Base-by-base conservation (phyloP, 208 protist genomes). In the Angomonas ambiguus region DNA sequence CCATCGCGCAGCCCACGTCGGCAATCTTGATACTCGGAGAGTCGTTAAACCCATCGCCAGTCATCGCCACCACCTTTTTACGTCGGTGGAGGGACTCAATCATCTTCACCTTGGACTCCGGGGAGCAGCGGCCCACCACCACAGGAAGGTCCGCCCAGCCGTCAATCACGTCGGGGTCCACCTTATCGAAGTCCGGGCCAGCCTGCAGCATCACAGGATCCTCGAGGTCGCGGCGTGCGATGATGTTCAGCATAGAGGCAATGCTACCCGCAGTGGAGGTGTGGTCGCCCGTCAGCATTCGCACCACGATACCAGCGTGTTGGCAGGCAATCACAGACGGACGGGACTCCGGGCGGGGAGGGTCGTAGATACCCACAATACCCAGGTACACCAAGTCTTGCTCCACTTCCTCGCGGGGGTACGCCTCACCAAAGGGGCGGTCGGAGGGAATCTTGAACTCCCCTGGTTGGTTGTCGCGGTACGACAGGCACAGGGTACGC, bases 41-140 rank as follows among this genome's bases (percentile, higher is more conserved):
- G 84, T 99, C 97, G 77, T 98, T 99, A 57, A 97, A 97, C 69
- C 97, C 97, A 77, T 99, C 97, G 49, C 94, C 94, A 30, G 96
- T 94, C 92, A 97, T 95, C 45, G 89, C 89, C 42, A 88, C 80
- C 24, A 91, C 79, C 30, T 73, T 65, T 45, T 82, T 82, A 38
- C 88, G 87, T 24, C 79, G 76, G 69, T 95, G 89, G 42, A 97
- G 80, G 8, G 82, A 81, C 56, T 95, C 82, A 69, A 97, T 92
- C 88, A 97, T 94, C 76, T 87, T 87, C 63, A 94, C 88, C 76
- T 97, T 97, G 42, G 80, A 91, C 62, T 93, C 84, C 28, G 92
- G 92, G 6, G 86, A 93, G 79, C 88, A 95, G 64, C 92, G 83
- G 45, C 88, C 91, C 62, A 97, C 78, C 25, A 97, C 89, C 18